Conservation (phyloP, 2,329 filamentous ascomycete species). For the Sporothrix globosa region DNA sequence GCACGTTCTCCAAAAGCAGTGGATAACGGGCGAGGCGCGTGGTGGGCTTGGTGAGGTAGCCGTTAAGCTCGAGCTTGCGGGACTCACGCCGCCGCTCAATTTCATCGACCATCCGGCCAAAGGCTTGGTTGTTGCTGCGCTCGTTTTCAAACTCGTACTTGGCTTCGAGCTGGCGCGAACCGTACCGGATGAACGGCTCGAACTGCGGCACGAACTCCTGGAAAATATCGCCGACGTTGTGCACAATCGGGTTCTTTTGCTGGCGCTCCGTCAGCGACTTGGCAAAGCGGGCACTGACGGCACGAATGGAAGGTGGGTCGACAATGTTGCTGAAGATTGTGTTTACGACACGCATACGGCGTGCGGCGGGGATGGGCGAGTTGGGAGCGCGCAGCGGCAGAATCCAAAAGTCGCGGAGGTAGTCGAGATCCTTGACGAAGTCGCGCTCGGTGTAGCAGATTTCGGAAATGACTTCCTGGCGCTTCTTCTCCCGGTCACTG, state of each 20-base stretch:
- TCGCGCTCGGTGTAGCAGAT: constrained; percentile 98
- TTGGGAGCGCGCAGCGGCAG: constrained; percentile 78
- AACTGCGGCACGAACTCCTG: constrained; percentile 89
- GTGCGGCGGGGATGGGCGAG: constrained; percentile 86
- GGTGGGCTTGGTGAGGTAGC: constrained; percentile 96
- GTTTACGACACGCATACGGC: constrained; percentile 86
- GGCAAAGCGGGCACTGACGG: constrained; percentile 85
- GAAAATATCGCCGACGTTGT: constrained; percentile 92
- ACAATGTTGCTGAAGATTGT: constrained; percentile 96
- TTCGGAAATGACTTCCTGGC: constrained; percentile 97
- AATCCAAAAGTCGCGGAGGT: constrained; percentile 98
- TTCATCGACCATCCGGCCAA: constrained; percentile 91
- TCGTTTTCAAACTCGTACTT: constrained; percentile 99
- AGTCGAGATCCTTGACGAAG: constrained; percentile 98
- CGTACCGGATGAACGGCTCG: constrained; percentile 94
- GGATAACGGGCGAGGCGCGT: constrained; percentile 94
- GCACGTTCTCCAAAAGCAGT: constrained; percentile 83
- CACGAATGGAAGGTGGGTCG: constrained; percentile 78
- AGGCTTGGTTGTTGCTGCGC: constrained; percentile 80
- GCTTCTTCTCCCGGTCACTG: constrained; percentile 90
- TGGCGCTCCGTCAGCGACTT: constrained; percentile 87
- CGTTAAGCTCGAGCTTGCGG: constrained; percentile 93
- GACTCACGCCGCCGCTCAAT: constrained; percentile 96
- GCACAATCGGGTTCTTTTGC: constrained; percentile 85
- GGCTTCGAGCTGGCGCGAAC: constrained; percentile 91